These are phyloP conservation scores for Ophiostoma sp. DNA, from an alignment of 2,329 filamentous ascomycete genomes.

Conservation along the genomic window DNA sequence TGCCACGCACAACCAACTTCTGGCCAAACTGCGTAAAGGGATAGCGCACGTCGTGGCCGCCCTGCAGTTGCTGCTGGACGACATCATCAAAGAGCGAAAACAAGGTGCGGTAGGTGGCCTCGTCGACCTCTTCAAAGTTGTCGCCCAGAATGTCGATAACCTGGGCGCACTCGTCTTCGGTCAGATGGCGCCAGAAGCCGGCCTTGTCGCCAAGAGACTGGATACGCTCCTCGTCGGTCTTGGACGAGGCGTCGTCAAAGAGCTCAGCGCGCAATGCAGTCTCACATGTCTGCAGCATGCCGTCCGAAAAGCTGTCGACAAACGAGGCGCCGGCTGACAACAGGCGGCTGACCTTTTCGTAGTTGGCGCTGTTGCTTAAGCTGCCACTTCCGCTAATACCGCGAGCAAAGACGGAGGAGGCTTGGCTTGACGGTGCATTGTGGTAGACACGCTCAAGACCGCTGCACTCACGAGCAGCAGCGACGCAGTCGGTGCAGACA, in stretches of 20 bases:
- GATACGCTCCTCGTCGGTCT: slow-evolving; percentile 71
- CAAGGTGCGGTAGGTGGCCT: slow-evolving; percentile 56
- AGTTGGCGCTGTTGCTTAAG: slow-evolving; percentile 35
- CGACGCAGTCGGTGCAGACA: slow-evolving; percentile 77
- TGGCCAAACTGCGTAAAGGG: slow-evolving; percentile 74
- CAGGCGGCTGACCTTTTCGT: slow-evolving; percentile 59
- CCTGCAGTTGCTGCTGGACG: slow-evolving; percentile 22
- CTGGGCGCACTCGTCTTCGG: slow-evolving; percentile 74
- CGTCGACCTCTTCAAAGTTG: slow-evolving; percentile 60
- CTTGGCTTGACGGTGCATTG: slow-evolving; percentile 54
- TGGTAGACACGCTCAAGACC: slow-evolving; percentile 72
- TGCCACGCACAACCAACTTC: slow-evolving; percentile 70
- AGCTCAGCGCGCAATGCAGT: slow-evolving; percentile 70
- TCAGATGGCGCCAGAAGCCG: slow-evolving; percentile 74
- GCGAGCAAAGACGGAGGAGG: slow-evolving; percentile 32
- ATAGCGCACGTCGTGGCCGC: slow-evolving; percentile 47
- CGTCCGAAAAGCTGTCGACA: slow-evolving; percentile 67
- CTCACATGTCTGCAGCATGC: slow-evolving; percentile 66
- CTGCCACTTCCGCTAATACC: not conserved
- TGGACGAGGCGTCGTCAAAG: slow-evolving; percentile 69
- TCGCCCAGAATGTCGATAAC: slow-evolving; percentile 69
- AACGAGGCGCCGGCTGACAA: slow-evolving; percentile 71
- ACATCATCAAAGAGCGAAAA: slow-evolving; percentile 50
- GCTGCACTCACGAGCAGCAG: slow-evolving; percentile 77
- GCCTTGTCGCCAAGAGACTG: slow-evolving; percentile 76